phyloP scores from a whole-genome alignment of 257 asterid genomes.

The Nicotiana knightiana region DNA sequence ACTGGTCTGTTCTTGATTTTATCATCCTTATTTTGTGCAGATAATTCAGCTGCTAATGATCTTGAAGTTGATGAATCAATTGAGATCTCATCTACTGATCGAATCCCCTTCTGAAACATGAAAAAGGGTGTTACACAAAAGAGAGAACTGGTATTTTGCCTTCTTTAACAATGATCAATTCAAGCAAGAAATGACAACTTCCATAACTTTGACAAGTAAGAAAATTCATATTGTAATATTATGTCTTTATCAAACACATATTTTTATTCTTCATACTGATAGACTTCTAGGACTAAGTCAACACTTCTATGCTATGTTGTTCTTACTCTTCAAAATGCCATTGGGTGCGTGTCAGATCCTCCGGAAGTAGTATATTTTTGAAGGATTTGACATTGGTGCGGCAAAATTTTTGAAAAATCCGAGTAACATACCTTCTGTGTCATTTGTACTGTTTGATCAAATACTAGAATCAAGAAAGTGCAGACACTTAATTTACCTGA shows the following conservation, averaged over 20 bases:
- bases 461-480: neutral
- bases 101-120: constrained; percentile 1
- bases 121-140: neutral
- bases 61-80: neutral
- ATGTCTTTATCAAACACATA: neutral
- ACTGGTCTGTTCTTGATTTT: neutral
- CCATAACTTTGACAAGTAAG: neutral
- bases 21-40: neutral
- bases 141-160: neutral
- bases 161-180: neutral
- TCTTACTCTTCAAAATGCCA: too few relatives aligned
- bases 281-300: neutral
- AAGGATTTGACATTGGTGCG: too few relatives aligned
- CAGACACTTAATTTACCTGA: constrained; percentile 27
- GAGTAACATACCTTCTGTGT: too few relatives aligned
- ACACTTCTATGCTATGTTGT: neutral
- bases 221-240: neutral
- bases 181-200: neutral
- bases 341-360: too few relatives aligned
- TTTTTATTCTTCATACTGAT: constrained; percentile 1
- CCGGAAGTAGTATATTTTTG: accelerated
- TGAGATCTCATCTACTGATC: neutral
- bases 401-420: too few relatives aligned
- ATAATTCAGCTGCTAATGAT: neutral
- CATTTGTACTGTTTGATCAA: neutral